Evolutionary conservation across 2,329 filamentous ascomycete genomes (phyloP), one percentile per base, ranked within the genome.

Genomic region (Penicillium verrucosum): DNA sequence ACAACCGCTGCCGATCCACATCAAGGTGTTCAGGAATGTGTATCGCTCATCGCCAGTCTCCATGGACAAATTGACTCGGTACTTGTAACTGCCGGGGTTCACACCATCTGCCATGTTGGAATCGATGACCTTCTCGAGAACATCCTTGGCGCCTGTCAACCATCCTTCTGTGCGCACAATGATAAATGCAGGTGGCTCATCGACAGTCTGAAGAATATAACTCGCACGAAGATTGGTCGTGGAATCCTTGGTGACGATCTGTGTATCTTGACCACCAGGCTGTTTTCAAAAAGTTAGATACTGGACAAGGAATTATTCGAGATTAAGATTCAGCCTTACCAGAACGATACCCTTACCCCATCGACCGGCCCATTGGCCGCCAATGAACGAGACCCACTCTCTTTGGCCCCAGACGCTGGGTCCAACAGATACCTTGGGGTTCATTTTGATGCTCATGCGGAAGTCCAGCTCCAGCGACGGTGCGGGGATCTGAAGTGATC

Each of bases 311-410:
- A n/a, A 29, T 11, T 21, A 51, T 23, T n/a, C 25, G 11, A 27
- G 11, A 6, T n/a, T 23, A 6, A 16, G 16, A 21, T 51, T 42
- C 5, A 41, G 30, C 3, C 74, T 67, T 70, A 80, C 78, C 70
- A 81, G 66, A 55, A 81, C 74, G 51, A 80, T 77, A 27, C 80
- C 80, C 63, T 80, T 80, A 12, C 78, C 79, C 78, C 78, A 82
- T 68, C 77, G 69, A 47, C 79, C 80, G 45, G 78, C 78, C 80
- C 80, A 82, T 61, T 80, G 76, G 12, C 80, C 80, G 52, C 78
- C 78, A 36, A 80, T 69, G 60, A 80, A 80, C 36, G 76, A 78
- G 43, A 81, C 74, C 80, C 80, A 81, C 59, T 81, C 78, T 40
- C 79, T 69, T 52, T 79, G 73, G n/a, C 80, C 80, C 73, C 77